These are phyloP conservation scores for Tolypocladium ovalisporum DNA, from an alignment of 2,329 filamentous ascomycete genomes.

Conservation along the genomic window DNA sequence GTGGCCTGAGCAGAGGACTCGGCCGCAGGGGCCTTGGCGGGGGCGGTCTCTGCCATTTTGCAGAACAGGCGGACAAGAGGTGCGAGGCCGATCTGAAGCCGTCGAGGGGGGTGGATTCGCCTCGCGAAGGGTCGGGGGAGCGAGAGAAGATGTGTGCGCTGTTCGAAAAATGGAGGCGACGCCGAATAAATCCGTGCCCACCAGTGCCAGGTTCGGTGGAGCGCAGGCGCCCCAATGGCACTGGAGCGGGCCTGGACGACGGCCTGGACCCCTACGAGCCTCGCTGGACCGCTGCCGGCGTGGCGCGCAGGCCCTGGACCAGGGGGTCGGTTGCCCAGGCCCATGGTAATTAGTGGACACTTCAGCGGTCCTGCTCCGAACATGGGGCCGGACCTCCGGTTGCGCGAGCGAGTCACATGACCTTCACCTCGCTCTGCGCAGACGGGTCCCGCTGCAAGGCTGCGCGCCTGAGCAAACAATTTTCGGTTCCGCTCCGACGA, in stretches of 20 bases:
- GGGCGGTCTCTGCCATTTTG: constrained; percentile 33
- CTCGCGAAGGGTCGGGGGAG: constrained; percentile 1
- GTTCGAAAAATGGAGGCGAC: constrained; percentile 1
- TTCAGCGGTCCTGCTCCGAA: no score
- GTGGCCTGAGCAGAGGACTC: constrained; percentile 25
- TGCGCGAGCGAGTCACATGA: constrained; percentile 7
- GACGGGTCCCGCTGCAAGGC: neutral
- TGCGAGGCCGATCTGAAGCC: constrained; percentile 1
- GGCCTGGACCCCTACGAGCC: neutral
- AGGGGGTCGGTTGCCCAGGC: neutral
- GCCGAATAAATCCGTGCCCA: neutral
- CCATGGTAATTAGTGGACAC: neutral
- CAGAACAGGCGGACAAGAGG: constrained; percentile 21
- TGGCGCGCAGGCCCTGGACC: neutral
- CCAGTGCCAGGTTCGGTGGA: neutral
- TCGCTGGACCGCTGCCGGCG: neutral
- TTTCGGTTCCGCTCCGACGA: constrained; percentile 3
- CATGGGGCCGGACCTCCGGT: no score
- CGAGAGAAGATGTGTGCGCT: constrained; percentile 3
- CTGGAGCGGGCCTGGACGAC: neutral
- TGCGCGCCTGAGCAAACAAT: constrained; percentile 7
- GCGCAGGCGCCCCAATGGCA: neutral
- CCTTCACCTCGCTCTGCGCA: neutral
- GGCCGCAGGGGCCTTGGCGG: constrained; percentile 32
- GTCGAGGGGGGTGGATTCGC: neutral